These are phyloP conservation scores for Lotmaria passim DNA, from an alignment of 208 protist species.

Conservation along the genomic window DNA sequence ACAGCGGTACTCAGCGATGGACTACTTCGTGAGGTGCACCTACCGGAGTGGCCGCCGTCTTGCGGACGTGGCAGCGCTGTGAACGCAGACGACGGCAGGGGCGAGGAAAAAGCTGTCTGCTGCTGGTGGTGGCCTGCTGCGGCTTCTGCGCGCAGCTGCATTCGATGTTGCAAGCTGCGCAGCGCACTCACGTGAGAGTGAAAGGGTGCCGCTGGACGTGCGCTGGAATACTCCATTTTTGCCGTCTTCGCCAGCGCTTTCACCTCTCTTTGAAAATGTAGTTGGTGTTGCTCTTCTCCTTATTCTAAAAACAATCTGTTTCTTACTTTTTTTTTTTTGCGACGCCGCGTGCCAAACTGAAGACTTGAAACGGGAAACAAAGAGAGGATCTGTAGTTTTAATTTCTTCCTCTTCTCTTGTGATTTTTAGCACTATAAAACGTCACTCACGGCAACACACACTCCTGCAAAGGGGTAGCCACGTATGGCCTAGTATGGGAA, in stretches of 20 bases:
- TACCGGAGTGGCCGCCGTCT: no score
- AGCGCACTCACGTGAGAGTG: conserved; percentile 38
- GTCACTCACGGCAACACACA: no score
- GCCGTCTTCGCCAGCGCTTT: background rate
- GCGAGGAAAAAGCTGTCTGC: background rate
- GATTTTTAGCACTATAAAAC: no score
- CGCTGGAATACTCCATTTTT: conserved; percentile 9
- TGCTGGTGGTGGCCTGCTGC: conserved; percentile 5
- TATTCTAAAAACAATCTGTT: conserved; percentile 15
- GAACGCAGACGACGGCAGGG: background rate
- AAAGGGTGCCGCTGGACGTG: background rate
- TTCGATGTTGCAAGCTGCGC: conserved; percentile 73
- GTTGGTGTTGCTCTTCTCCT: no score
- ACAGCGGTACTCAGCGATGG: no score
- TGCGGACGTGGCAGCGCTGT: background rate
- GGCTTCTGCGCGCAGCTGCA: conserved; percentile 55
- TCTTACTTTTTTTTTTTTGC: background rate
- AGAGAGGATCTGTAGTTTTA: no score
- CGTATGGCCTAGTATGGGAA: no score
- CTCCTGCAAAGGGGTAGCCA: no score
- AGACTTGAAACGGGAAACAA: no score
- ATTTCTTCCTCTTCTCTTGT: no score
- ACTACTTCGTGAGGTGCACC: background rate
- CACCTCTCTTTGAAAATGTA: background rate
- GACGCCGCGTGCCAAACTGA: no score